Evolutionary conservation across 1,284 basidiomycete species (phyloP).

Genomic region (Pseudozyma pruni): DNA sequence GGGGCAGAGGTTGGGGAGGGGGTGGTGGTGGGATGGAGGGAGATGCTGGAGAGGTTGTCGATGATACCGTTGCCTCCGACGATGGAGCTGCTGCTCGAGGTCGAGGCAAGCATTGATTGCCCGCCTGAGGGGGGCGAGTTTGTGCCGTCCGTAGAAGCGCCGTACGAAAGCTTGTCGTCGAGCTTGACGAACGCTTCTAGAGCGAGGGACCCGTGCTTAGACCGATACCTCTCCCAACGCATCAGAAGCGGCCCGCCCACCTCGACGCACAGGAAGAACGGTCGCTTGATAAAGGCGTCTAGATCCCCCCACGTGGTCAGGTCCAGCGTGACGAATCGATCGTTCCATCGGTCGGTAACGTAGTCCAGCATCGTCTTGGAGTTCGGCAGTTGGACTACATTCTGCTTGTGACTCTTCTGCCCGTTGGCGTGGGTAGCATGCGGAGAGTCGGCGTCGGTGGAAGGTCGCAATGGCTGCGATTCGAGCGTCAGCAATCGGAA

Average conservation of each 20-base stretch:
- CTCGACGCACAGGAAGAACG: slow-evolving; percentile 86
- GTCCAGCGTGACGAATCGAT: slow-evolving; percentile 83
- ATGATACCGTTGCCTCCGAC: slow-evolving; percentile 28
- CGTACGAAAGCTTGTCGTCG: slow-evolving; percentile 51
- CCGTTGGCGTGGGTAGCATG: too few relatives aligned
- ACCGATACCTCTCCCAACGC: slow-evolving; percentile 44
- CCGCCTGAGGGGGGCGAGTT: slow-evolving; percentile 7
- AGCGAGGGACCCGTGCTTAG: slow-evolving; percentile 6
- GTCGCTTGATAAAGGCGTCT: slow-evolving; percentile 82
- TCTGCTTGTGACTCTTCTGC: too few relatives aligned
- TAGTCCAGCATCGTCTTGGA: slow-evolving; percentile 76
- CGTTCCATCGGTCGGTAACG: slow-evolving; percentile 84
- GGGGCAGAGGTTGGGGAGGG: slow-evolving; percentile 9
- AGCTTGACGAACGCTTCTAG: slow-evolving; percentile 60
- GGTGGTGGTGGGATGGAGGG: slow-evolving; percentile 8
- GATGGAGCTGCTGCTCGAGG: slow-evolving; percentile 19
- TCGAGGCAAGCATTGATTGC: slow-evolving; percentile 8
- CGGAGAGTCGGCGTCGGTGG: too few relatives aligned
- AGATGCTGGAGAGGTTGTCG: slow-evolving; percentile 10
- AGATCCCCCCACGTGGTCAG: slow-evolving; percentile 73
- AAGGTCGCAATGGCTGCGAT: not conserved
- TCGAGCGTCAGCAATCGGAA: slow-evolving; percentile 63
- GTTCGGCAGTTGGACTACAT: not conserved
- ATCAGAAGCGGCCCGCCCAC: slow-evolving; percentile 84
- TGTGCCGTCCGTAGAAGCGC: not conserved